Conservation (phyloP, 306 rosid genomes). For the Cercis canadensis region DNA sequence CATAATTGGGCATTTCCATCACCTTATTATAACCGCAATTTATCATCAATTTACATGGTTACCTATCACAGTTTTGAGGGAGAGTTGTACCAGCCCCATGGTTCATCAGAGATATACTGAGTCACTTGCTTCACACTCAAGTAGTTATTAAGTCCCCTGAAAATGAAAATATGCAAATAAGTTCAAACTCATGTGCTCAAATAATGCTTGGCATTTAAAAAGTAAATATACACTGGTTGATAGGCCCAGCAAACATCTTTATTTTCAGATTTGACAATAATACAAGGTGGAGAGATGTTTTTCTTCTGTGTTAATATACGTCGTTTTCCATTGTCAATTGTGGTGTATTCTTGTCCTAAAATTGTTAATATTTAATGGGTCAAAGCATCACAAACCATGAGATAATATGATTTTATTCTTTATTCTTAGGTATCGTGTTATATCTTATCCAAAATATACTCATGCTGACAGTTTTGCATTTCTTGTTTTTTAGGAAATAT, state of each 20-base stretch:
- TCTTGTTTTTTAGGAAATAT: constrained; percentile 16
- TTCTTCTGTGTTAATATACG: constrained; percentile 1
- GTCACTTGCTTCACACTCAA: constrained; percentile 96
- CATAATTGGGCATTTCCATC: constrained; percentile 1
- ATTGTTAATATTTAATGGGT: constrained; percentile 5
- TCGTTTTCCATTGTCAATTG: not conserved
- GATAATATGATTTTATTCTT: constrained; percentile 18
- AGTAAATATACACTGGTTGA: not conserved
- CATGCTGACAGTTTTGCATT: constrained; percentile 10
- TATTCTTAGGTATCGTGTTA: not conserved
- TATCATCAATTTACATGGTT: not conserved
- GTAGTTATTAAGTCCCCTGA: constrained; percentile 96
- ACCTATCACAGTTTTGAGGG: constrained; percentile 79
- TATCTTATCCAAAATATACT: constrained; percentile 13
- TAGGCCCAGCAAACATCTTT: not conserved
- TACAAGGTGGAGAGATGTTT: not conserved
- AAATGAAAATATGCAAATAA: not conserved
- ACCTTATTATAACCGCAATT: constrained; percentile 35
- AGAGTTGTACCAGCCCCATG: constrained; percentile 93
- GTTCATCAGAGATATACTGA: constrained; percentile 71
- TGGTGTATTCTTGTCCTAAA: not conserved
- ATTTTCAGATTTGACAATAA: constrained; percentile 20
- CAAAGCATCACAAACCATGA: not conserved
- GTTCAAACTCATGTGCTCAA: constrained; percentile 26
- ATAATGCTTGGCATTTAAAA: not conserved